Evolutionary conservation across 371 early-diverging fungal genomes (phyloP).

Genomic region (Rhizomucor miehei): DNA sequence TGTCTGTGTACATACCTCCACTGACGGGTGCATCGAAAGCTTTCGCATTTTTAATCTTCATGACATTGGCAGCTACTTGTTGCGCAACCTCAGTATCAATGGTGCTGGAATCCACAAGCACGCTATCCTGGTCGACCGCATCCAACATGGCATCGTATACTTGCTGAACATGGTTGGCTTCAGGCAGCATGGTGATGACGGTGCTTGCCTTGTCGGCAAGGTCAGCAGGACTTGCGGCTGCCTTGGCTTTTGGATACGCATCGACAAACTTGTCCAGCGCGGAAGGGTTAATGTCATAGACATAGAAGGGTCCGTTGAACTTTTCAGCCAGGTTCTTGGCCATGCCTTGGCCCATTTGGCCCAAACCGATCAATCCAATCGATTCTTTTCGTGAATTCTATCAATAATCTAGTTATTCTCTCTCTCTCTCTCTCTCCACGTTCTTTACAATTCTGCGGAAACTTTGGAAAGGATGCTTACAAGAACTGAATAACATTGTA

Average conservation of each 20-base stretch:
- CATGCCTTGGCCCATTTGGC: conserved; percentile 67
- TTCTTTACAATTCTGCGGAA: too few species aligned
- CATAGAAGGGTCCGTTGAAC: conserved; percentile 51
- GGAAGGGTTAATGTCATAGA: conserved; percentile 70
- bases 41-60: conserved; percentile 51
- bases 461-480: too few species aligned
- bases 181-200: conserved; percentile 94
- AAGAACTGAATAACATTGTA: too few species aligned
- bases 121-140: conserved; percentile 42
- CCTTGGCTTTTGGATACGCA: conserved; percentile 41
- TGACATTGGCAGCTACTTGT: conserved; percentile 60
- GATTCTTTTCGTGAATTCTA: neutral
- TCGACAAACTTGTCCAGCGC: conserved; percentile 53
- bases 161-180: conserved; percentile 69
- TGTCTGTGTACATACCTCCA: conserved; percentile 86
- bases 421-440: too few species aligned
- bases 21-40: conserved; percentile 96
- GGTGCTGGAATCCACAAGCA: conserved; percentile 90
- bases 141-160: conserved; percentile 76
- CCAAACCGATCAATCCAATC: neutral
- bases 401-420: too few species aligned
- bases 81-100: conserved; percentile 79
- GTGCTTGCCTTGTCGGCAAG: conserved; percentile 72
- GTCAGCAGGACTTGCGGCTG: conserved; percentile 62
- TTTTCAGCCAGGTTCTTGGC: conserved; percentile 81